A percentile compares a stretch with the other conserved stretches of the same genome.
Evolutionary conservation across 352 stramenopile species (phyloP).

Genomic region (Pythium scleroteichum): DNA sequence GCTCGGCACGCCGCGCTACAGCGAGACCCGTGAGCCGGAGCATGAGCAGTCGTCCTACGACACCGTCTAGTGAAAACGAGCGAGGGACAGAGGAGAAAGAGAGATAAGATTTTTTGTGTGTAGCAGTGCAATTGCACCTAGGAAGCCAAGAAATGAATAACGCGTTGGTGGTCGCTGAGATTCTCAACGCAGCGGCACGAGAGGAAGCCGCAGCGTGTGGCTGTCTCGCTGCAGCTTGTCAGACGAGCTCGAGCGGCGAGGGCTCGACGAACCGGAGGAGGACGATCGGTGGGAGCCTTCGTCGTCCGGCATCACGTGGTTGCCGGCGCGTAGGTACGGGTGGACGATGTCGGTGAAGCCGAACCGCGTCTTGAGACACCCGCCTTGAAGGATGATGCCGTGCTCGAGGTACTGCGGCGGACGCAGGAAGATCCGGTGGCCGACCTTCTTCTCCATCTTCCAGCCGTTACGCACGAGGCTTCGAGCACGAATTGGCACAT

Average conservation of each 20-base stretch:
- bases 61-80: constrained; percentile 4
- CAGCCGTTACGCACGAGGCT: constrained; percentile 28
- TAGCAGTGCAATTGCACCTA: too few species aligned
- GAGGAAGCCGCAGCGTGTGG: constrained; percentile 18
- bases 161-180: neutral
- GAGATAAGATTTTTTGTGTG: neutral
- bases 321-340: constrained; percentile 19
- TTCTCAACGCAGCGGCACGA: constrained; percentile 26
- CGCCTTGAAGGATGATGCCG: constrained; percentile 29
- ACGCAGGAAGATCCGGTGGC: constrained; percentile 29
- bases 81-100: neutral
- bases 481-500: constrained; percentile 28
- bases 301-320: constrained; percentile 25
- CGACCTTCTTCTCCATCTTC: constrained; percentile 33
- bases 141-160: neutral
- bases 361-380: constrained; percentile 28
- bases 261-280: constrained; percentile 16
- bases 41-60: constrained; percentile 14
- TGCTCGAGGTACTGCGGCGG: constrained; percentile 31
- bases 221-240: constrained; percentile 25
- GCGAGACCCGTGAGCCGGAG: constrained; percentile 9
- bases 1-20: constrained; percentile 33
- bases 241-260: constrained; percentile 15
- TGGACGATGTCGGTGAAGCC: constrained; percentile 30
- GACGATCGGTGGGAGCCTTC: constrained; percentile 19